Evolutionary conservation across 2,329 filamentous ascomycete genomes (phyloP), one percentile per base, ranked within the genome.

Genomic region (Hypoxylon sp.): DNA sequence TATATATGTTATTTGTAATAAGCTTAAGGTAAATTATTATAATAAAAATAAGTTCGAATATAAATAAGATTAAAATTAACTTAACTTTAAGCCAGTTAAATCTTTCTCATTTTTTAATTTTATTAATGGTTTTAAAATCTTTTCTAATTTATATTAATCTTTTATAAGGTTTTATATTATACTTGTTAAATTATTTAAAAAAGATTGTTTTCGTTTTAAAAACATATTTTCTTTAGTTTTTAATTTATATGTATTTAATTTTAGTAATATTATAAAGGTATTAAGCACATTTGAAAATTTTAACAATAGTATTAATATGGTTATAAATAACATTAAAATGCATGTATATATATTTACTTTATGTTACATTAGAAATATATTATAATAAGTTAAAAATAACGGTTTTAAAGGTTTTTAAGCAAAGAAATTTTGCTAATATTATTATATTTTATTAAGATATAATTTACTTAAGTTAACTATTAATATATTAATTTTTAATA

Each of bases 111-210:
- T 22, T 39, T 5, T 54, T 42, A 39, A 17, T 39, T 54, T 54
- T 39, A 54, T 54, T 24, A 39, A 54, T 24, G 14, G n/a, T 19
- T 54, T 54, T 26, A 26, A 42, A n/a, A 54, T 54, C 24, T 54
- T 54, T 54, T 39, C 3, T 24, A 54, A 54, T 9, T 54, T 26
- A 39, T 54, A 54, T 54, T 26, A 39, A 39, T 54, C 14, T 0
- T 54, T 54, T 37, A 54, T 54, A 54, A 54, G 19, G n/a, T 37
- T 37, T 54, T 54, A 54, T 54, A 54, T 54, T 14, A 54, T n/a
- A 8, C 6, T 42, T 29, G n/a, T 29, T 48, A 31, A n/a, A n/a
- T 48, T 48, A 48, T 48, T n/a, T 3, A 14, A 24, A 54, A 5
- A 9, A 6, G 5, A 54, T 37, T n/a, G 13, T 24, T 39, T 39